phyloP scores from a whole-genome alignment of 2,329 filamentous ascomycete genomes.

The Paraphoma chrysanthemicola region DNA sequence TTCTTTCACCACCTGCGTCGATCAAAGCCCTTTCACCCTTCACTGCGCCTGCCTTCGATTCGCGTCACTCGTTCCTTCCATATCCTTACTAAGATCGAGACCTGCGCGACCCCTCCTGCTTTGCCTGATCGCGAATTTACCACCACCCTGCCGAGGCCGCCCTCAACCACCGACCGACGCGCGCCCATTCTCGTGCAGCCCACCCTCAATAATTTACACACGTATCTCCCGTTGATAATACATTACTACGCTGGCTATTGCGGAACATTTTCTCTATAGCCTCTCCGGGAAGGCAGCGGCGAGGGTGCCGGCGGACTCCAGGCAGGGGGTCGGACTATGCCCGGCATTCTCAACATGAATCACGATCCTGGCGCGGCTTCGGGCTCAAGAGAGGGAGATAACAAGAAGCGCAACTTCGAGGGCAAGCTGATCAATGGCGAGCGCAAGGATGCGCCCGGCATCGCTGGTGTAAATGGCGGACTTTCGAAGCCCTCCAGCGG shows the following conservation, averaged over 20 bases:
- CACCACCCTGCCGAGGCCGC: conserved; percentile 1
- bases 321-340: conserved; percentile 51
- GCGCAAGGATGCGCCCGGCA: conserved; percentile 18
- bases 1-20: conserved; percentile 15
- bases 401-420: conserved; percentile 38
- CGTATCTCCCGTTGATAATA: too few species aligned
- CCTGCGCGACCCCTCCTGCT: conserved; percentile 2
- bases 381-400: conserved; percentile 36
- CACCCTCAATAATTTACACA: too few species aligned
- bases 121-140: not conserved
- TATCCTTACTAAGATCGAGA: not conserved
- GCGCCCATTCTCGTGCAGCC: not conserved
- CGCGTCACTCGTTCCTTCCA: conserved; percentile 6
- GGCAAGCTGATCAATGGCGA: conserved; percentile 41
- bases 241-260: not conserved
- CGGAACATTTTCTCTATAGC: not conserved
- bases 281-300: conserved; percentile 24
- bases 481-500: not conserved
- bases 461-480: conserved; percentile 14
- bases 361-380: conserved; percentile 47
- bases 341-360: conserved; percentile 58
- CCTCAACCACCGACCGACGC: not conserved
- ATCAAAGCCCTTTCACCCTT: conserved; percentile 15
- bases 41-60: conserved; percentile 5
- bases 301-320: conserved; percentile 39